Evolutionary conservation across 768 basidiomycete genomes (phyloP), one percentile per base, ranked within the genome.

Genomic region (Amanita jacksonii): DNA sequence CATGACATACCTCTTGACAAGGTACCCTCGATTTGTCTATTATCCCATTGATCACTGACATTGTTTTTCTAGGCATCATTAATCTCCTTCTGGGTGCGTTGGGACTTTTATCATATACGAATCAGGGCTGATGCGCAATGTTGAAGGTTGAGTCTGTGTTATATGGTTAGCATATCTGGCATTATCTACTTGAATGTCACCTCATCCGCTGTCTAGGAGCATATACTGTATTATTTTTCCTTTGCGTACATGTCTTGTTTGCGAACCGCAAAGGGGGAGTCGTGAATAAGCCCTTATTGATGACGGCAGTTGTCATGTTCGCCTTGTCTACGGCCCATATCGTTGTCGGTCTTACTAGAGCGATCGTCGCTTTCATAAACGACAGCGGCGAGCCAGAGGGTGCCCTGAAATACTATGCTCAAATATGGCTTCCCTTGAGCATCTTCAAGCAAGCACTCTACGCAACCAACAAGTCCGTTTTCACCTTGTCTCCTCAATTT

Each of bases 381-480:
- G 30, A 39, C 19, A 36, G 41, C 6, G 27, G 34, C 39, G n/a
- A 30, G 6, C 46, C 24, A 20, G 27, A 31, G 12, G 46, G 41
- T 28, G 46, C 46, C 12, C 1, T 43, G 18, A 16, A 15, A 5
- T 48, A 48, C 34, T 48, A 41, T 20, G 9, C 25, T 18, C 30
- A 33, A 15, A 43, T 43, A 13, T 48, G 46, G 46, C 10, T 36
- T n/a, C 41, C 38, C 20, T 30, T 42, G 24, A 43, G 23, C 41
- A 43, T 48, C 18, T 48, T 48, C 39, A 48, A 43, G 33, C 46
- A 48, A 30, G 46, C 41, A 18, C 37, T 46, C 13, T 38, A 25
- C 5, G 37, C 25, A 10, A 46, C 45, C 3, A 46, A 38, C n/a
- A 46, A 38, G 45, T 46, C 6, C 6, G 33, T 34, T 6, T n/a